Evolutionary conservation across 768 basidiomycete species (phyloP), one percentile per base, ranked within the genome.

Genomic region (Leccinum longicurvipes): DNA sequence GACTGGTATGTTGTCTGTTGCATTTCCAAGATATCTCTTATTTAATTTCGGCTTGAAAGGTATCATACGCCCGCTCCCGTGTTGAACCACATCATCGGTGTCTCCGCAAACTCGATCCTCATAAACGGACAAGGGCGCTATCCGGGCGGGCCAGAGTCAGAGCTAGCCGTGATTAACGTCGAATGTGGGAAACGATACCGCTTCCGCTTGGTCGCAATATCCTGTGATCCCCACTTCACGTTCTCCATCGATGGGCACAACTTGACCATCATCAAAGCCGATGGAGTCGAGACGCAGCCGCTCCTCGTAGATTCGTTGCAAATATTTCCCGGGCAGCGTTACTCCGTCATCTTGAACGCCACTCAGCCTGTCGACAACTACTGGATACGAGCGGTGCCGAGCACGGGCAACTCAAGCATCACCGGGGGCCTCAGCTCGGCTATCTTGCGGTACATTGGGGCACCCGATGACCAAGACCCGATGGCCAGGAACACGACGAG

Each of bases 361-460:
- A 73, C 78, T 41, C 73, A 80, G 53, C 66, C 72, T 0, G 61
- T 79, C 15, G 73, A 57, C 12, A 85, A 83, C 64, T 85, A 84
- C 67, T 85, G 81, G 80, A 73, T 83, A 21, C 76, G 79, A 19
- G 75, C 78, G 1, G 23, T 66, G n/a, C 72, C 76, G 3, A 71
- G 51, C 46, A 49, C 55, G 2, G 36, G 57, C 12, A 59, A 53
- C 12, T 15, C 66, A 2, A 55, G 57, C 15, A 74, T 73, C 49
- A 3, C 54, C 1, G 73, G 70, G 15, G 81, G 81, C n/a, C 58
- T 79, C 25, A 84, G 82, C 64, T 81, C 78, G 12, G 84, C 80
- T 3, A 81, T 83, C 47, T 68, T 82, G 8, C 75, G 78, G 11
- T 84, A 83, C 63, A 55, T 45, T 14, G 79, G 79, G 17, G 80